Conservation (phyloP, 352 stramenopile genomes). For the Globisporangium perplexum region DNA sequence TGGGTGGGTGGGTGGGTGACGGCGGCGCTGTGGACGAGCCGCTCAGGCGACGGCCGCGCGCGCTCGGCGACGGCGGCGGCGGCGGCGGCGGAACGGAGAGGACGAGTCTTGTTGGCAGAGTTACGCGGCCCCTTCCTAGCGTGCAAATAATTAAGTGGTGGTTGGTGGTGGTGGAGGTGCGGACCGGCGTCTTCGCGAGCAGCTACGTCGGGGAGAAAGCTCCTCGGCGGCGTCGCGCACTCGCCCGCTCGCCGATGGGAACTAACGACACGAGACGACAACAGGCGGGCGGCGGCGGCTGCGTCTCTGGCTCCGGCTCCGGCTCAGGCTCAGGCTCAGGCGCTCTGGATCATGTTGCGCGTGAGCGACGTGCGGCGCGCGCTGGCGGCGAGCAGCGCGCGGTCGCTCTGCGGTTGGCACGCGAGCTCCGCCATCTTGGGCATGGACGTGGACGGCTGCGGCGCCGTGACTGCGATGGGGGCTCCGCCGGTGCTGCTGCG, state of each 20-base stretch:
- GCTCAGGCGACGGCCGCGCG: no score
- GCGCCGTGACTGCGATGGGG: constrained; percentile 3
- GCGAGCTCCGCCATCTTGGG: constrained; percentile 11
- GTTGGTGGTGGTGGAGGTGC: background rate
- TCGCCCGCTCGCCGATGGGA: background rate
- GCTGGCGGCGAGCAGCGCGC: constrained; percentile 9
- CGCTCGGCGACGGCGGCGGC: no score
- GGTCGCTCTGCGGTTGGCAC: constrained; percentile 11
- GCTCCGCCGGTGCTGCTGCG: background rate
- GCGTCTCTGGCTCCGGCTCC: no score
- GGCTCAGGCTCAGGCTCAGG: background rate
- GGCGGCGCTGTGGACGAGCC: no score
- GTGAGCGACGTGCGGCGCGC: constrained; percentile 12
- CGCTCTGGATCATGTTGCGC: constrained; percentile 25
- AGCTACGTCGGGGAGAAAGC: background rate
- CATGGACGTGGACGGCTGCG: constrained; percentile 14
- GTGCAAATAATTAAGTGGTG: constrained; percentile 4
- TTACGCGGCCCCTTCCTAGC: background rate
- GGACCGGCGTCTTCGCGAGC: background rate
- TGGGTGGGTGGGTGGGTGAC: no score
- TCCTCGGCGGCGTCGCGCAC: background rate
- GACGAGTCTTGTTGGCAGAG: background rate
- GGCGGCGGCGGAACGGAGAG: background rate
- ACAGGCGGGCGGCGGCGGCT: background rate
- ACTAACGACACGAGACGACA: background rate